Percentiles rank a stretch among this genome's conserved stretches.
These are phyloP conservation scores for Pestalotiopsis sp. DNA, from an alignment of 2,329 filamentous ascomycete species.

Conservation along the genomic window DNA sequence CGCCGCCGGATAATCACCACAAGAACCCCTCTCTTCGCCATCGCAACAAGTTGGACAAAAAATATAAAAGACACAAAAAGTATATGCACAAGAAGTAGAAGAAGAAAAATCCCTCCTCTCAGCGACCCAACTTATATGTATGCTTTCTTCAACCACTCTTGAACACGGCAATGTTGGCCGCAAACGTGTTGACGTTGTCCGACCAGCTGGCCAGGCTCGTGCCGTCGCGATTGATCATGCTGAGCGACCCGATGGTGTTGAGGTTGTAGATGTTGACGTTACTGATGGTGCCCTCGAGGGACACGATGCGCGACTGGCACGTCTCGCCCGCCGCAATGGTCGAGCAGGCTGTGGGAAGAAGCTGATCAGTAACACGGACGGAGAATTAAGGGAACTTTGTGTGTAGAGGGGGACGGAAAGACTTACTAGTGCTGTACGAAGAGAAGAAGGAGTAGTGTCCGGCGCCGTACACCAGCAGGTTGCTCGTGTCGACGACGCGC, in stretches of 20 bases:
- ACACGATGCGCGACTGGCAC: slow-evolving; percentile 44
- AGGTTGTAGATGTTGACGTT: slow-evolving; percentile 46
- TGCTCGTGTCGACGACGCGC: slow-evolving; percentile 54
- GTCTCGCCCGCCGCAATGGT: slow-evolving; percentile 35
- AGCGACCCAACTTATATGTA: neutral
- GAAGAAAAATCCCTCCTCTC: neutral
- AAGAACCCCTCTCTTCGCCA: neutral
- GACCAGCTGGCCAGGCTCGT: slow-evolving; percentile 30
- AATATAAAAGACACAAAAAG: neutral
- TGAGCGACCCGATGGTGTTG: slow-evolving; percentile 46
- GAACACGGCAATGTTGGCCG: slow-evolving; percentile 34
- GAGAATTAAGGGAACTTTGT: neutral
- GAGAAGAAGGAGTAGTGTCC: slow-evolving; percentile 66
- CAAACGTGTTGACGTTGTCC: slow-evolving; percentile 35
- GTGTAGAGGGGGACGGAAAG: neutral
- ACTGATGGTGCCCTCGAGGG: slow-evolving; percentile 37
- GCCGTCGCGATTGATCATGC: slow-evolving; percentile 39
- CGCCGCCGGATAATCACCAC: neutral
- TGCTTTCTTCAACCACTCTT: slow-evolving; percentile 10
- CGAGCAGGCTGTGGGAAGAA: slow-evolving; percentile 31
- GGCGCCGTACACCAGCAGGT: slow-evolving; percentile 59
- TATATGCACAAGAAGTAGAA: neutral
- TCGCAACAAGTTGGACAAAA: neutral
- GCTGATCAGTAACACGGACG: neutral
- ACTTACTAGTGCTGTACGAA: slow-evolving; percentile 51